phyloP scores from a whole-genome alignment of 805 yeast species.

The Starmerella scarabaei region DNA sequence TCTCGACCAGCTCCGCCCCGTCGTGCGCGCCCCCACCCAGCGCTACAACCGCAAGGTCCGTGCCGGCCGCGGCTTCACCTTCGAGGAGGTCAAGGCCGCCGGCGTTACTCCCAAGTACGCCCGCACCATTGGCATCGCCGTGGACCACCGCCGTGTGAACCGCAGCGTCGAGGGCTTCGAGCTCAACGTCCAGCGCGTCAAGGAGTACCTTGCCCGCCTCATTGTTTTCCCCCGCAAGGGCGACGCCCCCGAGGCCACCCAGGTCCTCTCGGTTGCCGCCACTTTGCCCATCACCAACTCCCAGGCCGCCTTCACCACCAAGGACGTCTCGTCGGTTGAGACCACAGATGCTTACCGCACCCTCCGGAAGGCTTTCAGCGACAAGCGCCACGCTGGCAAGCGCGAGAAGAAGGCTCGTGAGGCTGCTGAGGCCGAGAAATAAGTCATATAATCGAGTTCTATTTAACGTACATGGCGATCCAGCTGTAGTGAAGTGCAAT shows the following conservation, averaged over 20 bases:
- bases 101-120: slow-evolving; percentile 83
- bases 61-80: slow-evolving; percentile 98
- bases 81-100: slow-evolving; percentile 96
- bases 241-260: slow-evolving; percentile 57
- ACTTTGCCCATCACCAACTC: slow-evolving; percentile 87
- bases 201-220: slow-evolving; percentile 91
- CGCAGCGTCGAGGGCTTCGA: slow-evolving; percentile 91
- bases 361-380: slow-evolving; percentile 89
- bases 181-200: slow-evolving; percentile 87
- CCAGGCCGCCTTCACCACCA: slow-evolving; percentile 58
- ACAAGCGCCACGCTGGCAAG: slow-evolving; percentile 86
- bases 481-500: too few species aligned
- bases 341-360: slow-evolving; percentile 81
- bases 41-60: slow-evolving; percentile 99
- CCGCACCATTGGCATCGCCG: slow-evolving; percentile 96
- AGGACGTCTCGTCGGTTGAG: slow-evolving; percentile 68
- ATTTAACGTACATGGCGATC: too few species aligned
- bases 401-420: slow-evolving; percentile 97
- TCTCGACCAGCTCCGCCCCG: slow-evolving; percentile 88
- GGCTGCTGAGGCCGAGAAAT: slow-evolving; percentile 90
- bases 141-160: slow-evolving; percentile 99
- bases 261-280: slow-evolving; percentile 45
- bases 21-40: slow-evolving; percentile 97
- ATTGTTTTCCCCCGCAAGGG: slow-evolving; percentile 90
- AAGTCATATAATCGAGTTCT: slow-evolving; percentile 32